Percentiles rank a stretch among this genome's conserved stretches.
phyloP scores from a whole-genome alignment of 192 early-diverging fungal species.

The Coemansia sp. region DNA sequence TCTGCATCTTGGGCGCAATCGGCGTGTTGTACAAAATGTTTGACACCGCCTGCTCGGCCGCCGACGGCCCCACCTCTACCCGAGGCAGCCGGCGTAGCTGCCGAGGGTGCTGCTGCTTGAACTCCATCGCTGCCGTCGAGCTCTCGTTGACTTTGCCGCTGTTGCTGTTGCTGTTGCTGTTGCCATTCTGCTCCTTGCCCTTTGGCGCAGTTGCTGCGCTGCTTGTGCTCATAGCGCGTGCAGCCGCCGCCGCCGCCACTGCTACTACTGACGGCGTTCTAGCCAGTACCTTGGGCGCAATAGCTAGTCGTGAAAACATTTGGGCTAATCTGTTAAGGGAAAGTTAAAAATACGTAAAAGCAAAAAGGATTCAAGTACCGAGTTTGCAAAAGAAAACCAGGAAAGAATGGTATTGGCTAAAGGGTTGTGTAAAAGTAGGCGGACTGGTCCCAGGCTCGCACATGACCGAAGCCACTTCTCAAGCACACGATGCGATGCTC shows the following conservation, averaged over 20 bases:
- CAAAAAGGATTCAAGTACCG: not conserved
- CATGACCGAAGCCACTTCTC: not conserved
- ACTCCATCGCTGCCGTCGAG: slow-evolving; percentile 51
- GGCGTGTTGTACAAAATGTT: slow-evolving; percentile 98
- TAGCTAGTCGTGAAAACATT: slow-evolving; percentile 30
- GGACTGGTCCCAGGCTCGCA: not conserved
- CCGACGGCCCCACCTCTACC: slow-evolving; percentile 55
- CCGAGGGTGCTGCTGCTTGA: slow-evolving; percentile 55
- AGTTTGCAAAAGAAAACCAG: not conserved
- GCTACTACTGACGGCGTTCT: not conserved
- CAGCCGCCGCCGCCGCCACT: not conserved
- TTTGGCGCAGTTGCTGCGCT: slow-evolving; percentile 4
- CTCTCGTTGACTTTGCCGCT: slow-evolving; percentile 47
- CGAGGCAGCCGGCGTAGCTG: slow-evolving; percentile 49
- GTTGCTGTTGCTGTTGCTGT: slow-evolving; percentile 10
- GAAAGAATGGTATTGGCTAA: not conserved
- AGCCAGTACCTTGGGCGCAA: slow-evolving; percentile 1
- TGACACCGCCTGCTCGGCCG: slow-evolving; percentile 91
- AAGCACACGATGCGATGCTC: not conserved
- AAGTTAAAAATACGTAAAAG: not conserved
- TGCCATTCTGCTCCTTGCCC: not conserved
- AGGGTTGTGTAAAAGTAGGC: not conserved
- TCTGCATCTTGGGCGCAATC: slow-evolving; percentile 63
- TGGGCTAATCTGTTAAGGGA: not conserved
- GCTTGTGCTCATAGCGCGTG: slow-evolving; percentile 20